Evolutionary conservation across 768 basidiomycete species (phyloP).

Genomic region (Gyrodon lividus): DNA sequence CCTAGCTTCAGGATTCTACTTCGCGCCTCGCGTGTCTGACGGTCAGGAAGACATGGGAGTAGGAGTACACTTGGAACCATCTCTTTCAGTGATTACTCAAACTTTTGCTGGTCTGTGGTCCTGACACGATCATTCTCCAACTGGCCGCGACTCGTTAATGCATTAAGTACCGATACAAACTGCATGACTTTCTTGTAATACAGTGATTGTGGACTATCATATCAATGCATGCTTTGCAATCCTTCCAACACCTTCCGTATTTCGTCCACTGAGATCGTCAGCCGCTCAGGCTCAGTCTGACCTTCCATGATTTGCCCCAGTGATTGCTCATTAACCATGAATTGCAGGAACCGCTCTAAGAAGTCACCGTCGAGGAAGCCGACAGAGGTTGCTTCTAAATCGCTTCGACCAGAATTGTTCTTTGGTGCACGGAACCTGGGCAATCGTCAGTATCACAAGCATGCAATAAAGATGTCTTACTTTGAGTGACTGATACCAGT

Average conservation of each 20-base stretch:
- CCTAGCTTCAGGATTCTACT: slow-evolving; percentile 89
- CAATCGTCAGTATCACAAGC: slow-evolving; percentile 1
- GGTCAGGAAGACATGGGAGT: slow-evolving; percentile 17
- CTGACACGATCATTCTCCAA: not conserved
- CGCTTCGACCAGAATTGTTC: slow-evolving; percentile 52
- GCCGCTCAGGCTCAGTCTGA: slow-evolving; percentile 53
- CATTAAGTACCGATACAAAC: slow-evolving; percentile 18
- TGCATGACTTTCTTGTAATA: slow-evolving; percentile 14
- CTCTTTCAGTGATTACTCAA: slow-evolving; percentile 2
- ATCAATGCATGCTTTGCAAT: slow-evolving; percentile 57
- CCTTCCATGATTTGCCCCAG: slow-evolving; percentile 58
- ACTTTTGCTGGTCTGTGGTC: slow-evolving; percentile 15
- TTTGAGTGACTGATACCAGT: slow-evolving; percentile 61
- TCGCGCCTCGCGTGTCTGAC: slow-evolving; percentile 54
- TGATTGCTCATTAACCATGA: slow-evolving; percentile 37
- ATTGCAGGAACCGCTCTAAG: slow-evolving; percentile 62
- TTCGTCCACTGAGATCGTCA: slow-evolving; percentile 41
- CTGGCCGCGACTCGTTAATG: slow-evolving; percentile 1
- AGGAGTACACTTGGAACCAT: slow-evolving; percentile 2
- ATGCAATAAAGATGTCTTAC: slow-evolving; percentile 36
- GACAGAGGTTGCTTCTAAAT: slow-evolving; percentile 52
- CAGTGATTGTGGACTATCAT: slow-evolving; percentile 8
- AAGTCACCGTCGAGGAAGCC: slow-evolving; percentile 92
- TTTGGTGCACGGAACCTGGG: slow-evolving; percentile 71
- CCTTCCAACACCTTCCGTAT: slow-evolving; percentile 46